Evolutionary conservation across 192 early-diverging fungal species (phyloP), one percentile per base, ranked within the genome.

Genomic region (Gaertneriomyces semiglobifer): DNA sequence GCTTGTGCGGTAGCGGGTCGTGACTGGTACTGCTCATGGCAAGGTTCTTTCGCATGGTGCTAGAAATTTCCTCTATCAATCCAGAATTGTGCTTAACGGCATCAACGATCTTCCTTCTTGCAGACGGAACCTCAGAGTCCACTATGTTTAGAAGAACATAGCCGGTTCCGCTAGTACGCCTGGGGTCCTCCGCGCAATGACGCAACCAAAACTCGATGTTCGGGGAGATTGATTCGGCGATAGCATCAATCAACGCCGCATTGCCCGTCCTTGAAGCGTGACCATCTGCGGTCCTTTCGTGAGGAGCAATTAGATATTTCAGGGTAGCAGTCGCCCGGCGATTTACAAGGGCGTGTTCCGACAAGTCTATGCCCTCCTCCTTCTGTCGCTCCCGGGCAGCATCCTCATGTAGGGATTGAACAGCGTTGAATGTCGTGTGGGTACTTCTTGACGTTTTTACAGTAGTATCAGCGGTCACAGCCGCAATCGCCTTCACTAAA

Each of bases 381-480:
- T 78, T 70, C 53, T 77, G 53, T 38, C 69, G 74, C 33, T 60
- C 55, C 25, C 63, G 68, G 20, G 70, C 79, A 3, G 72, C 73
- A 14, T 76, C 74, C 14, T 72, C 66, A 40, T 82, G 79, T 42
- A 81, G 76, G 19, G 82, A 79, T 65, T 82, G 84, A 33, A 85
- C 80, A 11, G 81, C 68, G 60, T 86, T 83, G 59, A 87, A 79
- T 4, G 69, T 64, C 54, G 25, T 33, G 25, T 33, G 25, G 25
- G 25, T 33, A 33, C 25, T 33, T 33, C 25, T 33, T 33, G 25
- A 33, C 25, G 2, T 33, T 33, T 33, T 33, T 33, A 57, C 74
- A 43, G 63, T 58, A n/a, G 68, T 69, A 14, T 67, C 70, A 1
- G 43, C 57, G 18, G 63, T 46, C 7, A 47, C 51, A 6, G 46